Conservation (phyloP, 441 rosid species). For the Viola pubescens region DNA sequence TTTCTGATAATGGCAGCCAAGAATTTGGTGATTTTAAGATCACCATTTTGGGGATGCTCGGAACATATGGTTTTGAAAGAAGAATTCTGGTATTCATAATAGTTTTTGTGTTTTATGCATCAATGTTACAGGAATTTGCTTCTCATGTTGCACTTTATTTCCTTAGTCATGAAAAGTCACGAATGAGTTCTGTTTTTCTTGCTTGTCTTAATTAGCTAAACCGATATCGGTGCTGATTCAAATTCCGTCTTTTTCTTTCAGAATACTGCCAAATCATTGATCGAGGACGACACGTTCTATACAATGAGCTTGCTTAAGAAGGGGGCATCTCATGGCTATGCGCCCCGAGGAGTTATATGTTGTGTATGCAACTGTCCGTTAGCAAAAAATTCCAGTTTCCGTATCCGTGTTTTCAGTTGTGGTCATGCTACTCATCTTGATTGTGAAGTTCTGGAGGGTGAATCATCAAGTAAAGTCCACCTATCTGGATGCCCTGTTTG, state of each 20-base stretch:
- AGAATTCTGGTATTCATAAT: constrained; percentile 72
- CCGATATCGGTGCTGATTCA: constrained; percentile 1
- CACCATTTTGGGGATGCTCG: constrained; percentile 95
- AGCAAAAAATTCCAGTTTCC: constrained; percentile 50
- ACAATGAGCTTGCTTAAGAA: constrained; percentile 86
- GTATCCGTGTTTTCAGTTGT: constrained; percentile 74
- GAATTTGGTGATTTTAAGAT: constrained; percentile 97
- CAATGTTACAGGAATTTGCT: background rate
- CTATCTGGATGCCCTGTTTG: constrained; percentile 87
- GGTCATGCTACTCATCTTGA: constrained; percentile 96
- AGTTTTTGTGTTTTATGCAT: constrained; percentile 7
- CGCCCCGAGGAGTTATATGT: constrained; percentile 69
- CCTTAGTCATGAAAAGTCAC: background rate
- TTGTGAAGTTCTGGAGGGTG: constrained; percentile 75
- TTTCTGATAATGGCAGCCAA: constrained; percentile 85
- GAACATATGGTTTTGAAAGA: constrained; percentile 91
- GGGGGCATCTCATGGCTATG: constrained; percentile 95
- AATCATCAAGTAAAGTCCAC: constrained; percentile 35
- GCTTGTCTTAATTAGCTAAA: background rate
- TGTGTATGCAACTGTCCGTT: constrained; percentile 82
- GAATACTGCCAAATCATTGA: constrained; percentile 94
- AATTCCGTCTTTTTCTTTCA: constrained; percentile 14
- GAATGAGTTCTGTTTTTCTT: constrained; percentile 5
- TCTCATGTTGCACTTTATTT: background rate
- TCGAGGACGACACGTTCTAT: constrained; percentile 91